Base-by-base conservation (phyloP, 2,329 filamentous ascomycete genomes). In the Capronia coronata region DNA sequence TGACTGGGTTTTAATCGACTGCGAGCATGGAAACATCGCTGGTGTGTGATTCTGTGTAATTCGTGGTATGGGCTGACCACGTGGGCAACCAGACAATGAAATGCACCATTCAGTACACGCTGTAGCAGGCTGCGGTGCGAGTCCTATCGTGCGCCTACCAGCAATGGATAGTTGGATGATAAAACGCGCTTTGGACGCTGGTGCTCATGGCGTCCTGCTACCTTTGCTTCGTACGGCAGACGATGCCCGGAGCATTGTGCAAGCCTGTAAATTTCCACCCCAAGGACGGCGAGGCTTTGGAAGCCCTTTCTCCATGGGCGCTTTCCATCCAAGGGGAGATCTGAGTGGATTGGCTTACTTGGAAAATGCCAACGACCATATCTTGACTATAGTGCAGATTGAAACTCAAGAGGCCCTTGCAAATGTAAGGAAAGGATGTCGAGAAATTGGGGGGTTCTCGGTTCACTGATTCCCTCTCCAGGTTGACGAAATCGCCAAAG, bases 401-500 rank as follows among this genome's bases (percentile, higher is more conserved):
- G 69, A 72, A 63, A 69, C 69, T 0, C 60, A 57, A 13, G 55
- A 63, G 7, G 69, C 66, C 2, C 62, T 72, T 5, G 68, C 68
- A 38, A 71, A 68, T 49, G 69, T 71, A n/a, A n/a, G n/a, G n/a
- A n/a, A n/a, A n/a, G n/a, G n/a, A n/a, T n/a, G n/a, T n/a, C n/a
- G n/a, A n/a, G n/a, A n/a, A n/a, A n/a, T n/a, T n/a, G n/a, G n/a
- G n/a, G n/a, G n/a, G n/a, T n/a, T n/a, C n/a, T n/a, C n/a, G n/a
- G n/a, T n/a, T n/a, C n/a, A n/a, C n/a, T n/a, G n/a, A n/a, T n/a
- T n/a, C n/a, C n/a, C n/a, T n/a, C n/a, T n/a, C n/a, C n/a, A n/a
- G n/a, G n/a, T n/a, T 6, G 70, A 72, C 59, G 65, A 67, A 46
- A 73, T 73, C 51, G 68, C 68, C 1, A 62, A 61, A 2, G 68